Evolutionary conservation across 495 filamentous ascomycete genomes (phyloP).

Genomic region (Aspergillus diversus): DNA sequence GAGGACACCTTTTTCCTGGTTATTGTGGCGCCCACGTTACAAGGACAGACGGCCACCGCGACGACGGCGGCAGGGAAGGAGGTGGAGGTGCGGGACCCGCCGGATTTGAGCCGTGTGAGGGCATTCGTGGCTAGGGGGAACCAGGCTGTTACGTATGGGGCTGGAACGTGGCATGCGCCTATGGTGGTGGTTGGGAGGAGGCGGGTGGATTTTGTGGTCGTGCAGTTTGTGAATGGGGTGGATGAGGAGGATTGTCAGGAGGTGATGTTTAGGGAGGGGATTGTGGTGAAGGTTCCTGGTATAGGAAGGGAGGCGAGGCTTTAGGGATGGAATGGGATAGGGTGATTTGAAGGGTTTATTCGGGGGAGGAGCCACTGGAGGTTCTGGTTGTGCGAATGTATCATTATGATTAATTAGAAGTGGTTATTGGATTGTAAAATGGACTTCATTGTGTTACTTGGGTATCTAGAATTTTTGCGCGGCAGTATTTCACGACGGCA

Average conservation of each 20-base stretch:
- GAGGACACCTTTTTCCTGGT: constrained; percentile 69
- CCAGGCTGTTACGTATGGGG: constrained; percentile 88
- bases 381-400: no score
- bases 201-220: constrained; percentile 80
- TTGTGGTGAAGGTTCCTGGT: constrained; percentile 38
- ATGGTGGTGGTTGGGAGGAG: constrained; percentile 83
- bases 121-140: constrained; percentile 80
- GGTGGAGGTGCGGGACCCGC: constrained; percentile 59
- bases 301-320: constrained; percentile 36
- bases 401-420: no score
- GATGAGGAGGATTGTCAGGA: constrained; percentile 89
- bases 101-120: constrained; percentile 69
- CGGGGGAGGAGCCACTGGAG: no score
- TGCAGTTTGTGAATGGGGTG: constrained; percentile 86
- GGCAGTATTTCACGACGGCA: no score
- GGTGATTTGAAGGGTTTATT: not conserved
- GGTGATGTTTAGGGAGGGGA: constrained; percentile 56
- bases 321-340: constrained; percentile 18
- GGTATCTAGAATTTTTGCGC: no score
- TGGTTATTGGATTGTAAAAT: no score
- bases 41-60: constrained; percentile 36
- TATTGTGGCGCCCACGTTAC: constrained; percentile 78
- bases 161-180: constrained; percentile 95
- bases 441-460: no score
- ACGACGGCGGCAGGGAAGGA: constrained; percentile 38